phyloP scores from a whole-genome alignment of 2,329 filamentous ascomycete species.

The Fusarium pseudoanthophilum region DNA sequence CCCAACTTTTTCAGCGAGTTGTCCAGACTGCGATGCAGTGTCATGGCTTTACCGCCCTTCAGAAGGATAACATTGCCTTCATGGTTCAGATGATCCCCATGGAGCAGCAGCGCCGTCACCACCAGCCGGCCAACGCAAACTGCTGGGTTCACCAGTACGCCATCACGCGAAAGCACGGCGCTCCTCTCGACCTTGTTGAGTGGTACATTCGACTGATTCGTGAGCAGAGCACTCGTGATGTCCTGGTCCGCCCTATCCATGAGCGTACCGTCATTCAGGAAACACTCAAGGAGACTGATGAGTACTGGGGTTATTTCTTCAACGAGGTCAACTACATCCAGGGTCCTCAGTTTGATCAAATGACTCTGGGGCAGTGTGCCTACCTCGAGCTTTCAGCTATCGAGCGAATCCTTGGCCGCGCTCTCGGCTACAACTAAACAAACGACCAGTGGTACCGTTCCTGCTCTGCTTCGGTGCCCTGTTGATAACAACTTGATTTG shows the following conservation, averaged over 20 bases:
- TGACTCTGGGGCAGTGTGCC: conserved; percentile 61
- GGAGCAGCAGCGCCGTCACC: conserved; percentile 53
- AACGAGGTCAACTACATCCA: conserved; percentile 56
- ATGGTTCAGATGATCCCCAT: conserved; percentile 51
- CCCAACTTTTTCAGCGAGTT: conserved; percentile 64
- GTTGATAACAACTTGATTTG: neutral
- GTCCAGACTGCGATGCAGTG: conserved; percentile 64
- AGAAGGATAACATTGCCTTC: conserved; percentile 68
- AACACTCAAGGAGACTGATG: conserved; percentile 49
- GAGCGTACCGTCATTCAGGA: conserved; percentile 55
- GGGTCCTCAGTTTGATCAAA: conserved; percentile 56
- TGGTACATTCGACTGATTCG: conserved; percentile 68
- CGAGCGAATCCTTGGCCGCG: conserved; percentile 60
- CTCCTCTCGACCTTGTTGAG: conserved; percentile 64
- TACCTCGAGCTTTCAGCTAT: conserved; percentile 60
- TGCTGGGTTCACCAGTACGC: conserved; percentile 65
- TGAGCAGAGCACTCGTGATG: conserved; percentile 59
- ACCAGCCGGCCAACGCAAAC: conserved; percentile 60
- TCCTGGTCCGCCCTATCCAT: conserved; percentile 53
- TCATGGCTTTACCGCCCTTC: conserved; percentile 68
- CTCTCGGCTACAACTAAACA: conserved; percentile 41
- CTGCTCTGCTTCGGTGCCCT: neutral
- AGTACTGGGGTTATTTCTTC: conserved; percentile 66
- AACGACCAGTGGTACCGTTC: neutral
- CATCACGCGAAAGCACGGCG: conserved; percentile 60